Evolutionary conservation across 164 flowering plant genomes (phyloP).

Genomic region (Taxillus chinensis): DNA sequence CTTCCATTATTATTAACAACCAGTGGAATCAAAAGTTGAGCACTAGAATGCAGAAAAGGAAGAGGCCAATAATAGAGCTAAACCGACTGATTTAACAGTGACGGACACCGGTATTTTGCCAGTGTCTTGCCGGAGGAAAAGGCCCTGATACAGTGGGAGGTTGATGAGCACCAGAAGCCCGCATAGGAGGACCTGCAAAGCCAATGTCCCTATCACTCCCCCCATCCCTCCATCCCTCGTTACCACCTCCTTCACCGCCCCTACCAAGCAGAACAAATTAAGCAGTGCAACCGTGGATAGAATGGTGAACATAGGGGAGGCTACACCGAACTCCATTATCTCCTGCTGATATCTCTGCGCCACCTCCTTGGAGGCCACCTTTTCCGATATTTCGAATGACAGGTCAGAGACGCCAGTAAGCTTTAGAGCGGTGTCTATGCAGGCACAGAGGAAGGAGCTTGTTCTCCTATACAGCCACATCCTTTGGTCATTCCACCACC

Average conservation of each 20-base stretch:
- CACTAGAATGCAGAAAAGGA: too few relatives aligned
- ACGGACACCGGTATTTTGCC: slow-evolving; percentile 52
- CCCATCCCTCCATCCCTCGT: neutral
- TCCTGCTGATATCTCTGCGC: slow-evolving; percentile 40
- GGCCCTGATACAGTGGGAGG: slow-evolving; percentile 45
- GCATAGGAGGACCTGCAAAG: slow-evolving; percentile 39
- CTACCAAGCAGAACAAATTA: slow-evolving; percentile 38
- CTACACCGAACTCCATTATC: slow-evolving; percentile 58
- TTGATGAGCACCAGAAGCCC: slow-evolving; percentile 38
- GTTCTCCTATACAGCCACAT: slow-evolving; percentile 66
- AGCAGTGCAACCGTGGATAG: slow-evolving; percentile 48
- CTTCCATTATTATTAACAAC: too few relatives aligned
- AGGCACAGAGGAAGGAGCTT: slow-evolving; percentile 45
- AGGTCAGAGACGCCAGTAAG: slow-evolving; percentile 27
- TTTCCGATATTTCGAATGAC: slow-evolving; percentile 39
- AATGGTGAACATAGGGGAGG: slow-evolving; percentile 45
- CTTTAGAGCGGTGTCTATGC: slow-evolving; percentile 31
- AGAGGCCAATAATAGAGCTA: slow-evolving; percentile 32
- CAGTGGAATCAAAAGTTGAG: too few relatives aligned
- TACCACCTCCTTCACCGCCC: slow-evolving; percentile 15
- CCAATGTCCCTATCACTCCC: slow-evolving; percentile 11
- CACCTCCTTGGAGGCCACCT: slow-evolving; percentile 45
- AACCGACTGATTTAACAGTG: slow-evolving; percentile 24
- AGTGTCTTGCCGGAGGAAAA: slow-evolving; percentile 53
- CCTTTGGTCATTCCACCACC: slow-evolving; percentile 68